Evolutionary conservation across 306 rosid genomes (phyloP).

Genomic region (Boehmeria nivea): DNA sequence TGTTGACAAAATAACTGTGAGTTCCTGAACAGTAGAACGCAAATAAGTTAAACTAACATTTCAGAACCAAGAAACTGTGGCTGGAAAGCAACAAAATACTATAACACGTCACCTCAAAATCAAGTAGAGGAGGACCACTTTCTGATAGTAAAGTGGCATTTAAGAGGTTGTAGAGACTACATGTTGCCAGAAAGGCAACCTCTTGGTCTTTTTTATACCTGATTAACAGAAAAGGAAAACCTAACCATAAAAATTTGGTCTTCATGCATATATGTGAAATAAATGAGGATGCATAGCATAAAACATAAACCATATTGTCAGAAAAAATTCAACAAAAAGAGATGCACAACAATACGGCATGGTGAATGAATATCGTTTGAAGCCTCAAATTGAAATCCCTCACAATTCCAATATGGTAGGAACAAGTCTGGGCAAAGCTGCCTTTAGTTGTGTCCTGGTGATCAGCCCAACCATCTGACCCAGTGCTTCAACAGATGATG

Average conservation of each 20-base stretch:
- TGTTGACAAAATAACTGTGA: constrained; percentile 59
- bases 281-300: neutral
- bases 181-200: constrained; percentile 69
- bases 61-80: neutral
- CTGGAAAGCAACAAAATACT: constrained; percentile 12
- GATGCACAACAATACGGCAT: neutral
- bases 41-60: neutral
- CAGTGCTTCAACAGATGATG: constrained; percentile 81
- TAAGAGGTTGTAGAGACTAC: constrained; percentile 83
- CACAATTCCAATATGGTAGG: constrained; percentile 94
- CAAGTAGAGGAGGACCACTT: constrained; percentile 95
- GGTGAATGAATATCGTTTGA: neutral
- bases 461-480: constrained; percentile 95
- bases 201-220: constrained; percentile 91
- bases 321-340: neutral
- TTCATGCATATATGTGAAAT: constrained; percentile 18
- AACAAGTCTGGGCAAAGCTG: constrained; percentile 81
- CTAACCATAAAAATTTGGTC: neutral
- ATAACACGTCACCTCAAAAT: constrained; percentile 72
- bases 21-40: constrained; percentile 60
- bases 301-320: too few relatives aligned
- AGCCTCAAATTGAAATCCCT: constrained; percentile 30
- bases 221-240: constrained; percentile 24
- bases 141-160: constrained; percentile 71
- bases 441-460: constrained; percentile 72